Evolutionary conservation across 345 rosid genomes (phyloP).

Genomic region (Schrenkiella parvula): DNA sequence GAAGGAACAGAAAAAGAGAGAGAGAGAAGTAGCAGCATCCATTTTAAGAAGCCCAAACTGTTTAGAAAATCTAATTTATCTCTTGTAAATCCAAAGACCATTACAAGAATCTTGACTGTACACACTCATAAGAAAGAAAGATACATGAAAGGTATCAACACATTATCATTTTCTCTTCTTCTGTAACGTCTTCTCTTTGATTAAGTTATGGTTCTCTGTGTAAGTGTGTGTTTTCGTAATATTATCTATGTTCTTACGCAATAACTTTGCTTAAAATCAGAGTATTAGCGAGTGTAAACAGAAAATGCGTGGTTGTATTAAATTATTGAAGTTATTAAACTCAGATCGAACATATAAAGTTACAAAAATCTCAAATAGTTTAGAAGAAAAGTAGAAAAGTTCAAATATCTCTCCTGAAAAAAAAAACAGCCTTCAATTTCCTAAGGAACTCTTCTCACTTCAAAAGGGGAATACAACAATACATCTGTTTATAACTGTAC

Average conservation of each 20-base stretch:
- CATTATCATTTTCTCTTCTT: too few relatives aligned
- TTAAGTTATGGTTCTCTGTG: too few relatives aligned
- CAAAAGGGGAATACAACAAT: constrained; percentile 10
- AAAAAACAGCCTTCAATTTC: constrained; percentile 9
- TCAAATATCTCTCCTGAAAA: constrained; percentile 3
- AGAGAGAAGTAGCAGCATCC: too few relatives aligned
- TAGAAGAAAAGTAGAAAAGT: background rate
- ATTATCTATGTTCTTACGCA: background rate
- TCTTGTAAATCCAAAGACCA: too few relatives aligned
- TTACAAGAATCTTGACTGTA: too few relatives aligned
- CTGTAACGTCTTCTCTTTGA: too few relatives aligned
- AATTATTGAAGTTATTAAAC: background rate
- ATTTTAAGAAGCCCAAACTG: too few relatives aligned
- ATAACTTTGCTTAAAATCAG: background rate
- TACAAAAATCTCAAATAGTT: constrained; percentile 1
- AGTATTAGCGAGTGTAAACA: background rate
- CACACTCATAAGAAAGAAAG: too few relatives aligned
- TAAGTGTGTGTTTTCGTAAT: too few relatives aligned
- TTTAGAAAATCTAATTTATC: too few relatives aligned
- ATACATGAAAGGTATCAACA: too few relatives aligned
- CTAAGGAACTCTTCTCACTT: constrained; percentile 20
- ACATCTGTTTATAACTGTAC: constrained; percentile 15
- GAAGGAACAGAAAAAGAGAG: too few relatives aligned
- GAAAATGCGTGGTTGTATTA: constrained; percentile 1
- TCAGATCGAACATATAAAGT: constrained; percentile 15